Conservation (phyloP, 164 flowering plant genomes). For the Vitis cinerea region DNA sequence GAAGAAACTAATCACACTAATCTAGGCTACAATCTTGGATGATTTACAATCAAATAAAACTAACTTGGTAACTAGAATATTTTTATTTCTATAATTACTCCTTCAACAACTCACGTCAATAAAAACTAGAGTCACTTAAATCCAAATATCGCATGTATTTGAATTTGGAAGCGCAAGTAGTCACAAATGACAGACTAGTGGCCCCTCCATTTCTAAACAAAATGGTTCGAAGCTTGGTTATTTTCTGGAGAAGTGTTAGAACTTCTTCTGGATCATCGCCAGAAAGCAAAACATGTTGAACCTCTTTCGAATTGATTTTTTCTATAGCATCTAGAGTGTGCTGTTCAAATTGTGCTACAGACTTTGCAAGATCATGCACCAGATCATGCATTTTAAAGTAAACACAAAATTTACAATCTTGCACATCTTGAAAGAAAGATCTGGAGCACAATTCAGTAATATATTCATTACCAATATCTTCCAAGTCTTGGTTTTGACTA, state of each 20-base stretch:
- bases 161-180: background rate
- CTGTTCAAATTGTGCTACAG: background rate
- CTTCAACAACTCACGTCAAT: too few species aligned
- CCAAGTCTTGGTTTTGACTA: background rate
- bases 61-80: too few species aligned
- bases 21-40: too few species aligned
- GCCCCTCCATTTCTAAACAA: background rate
- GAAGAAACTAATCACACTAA: too few species aligned
- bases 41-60: too few species aligned
- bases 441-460: constrained; percentile 12
- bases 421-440: constrained; percentile 22
- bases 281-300: too few species aligned
- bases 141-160: constrained; percentile 9
- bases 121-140: background rate
- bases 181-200: background rate
- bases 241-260: too few species aligned
- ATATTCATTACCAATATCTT: constrained; percentile 16
- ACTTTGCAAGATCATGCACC: constrained; percentile 17
- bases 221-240: background rate
- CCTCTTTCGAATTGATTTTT: too few species aligned
- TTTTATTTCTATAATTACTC: too few species aligned
- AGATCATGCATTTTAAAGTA: constrained; percentile 27
- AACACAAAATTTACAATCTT: background rate
- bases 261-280: too few species aligned
- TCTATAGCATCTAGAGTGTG: background rate